Evolutionary conservation across 2,329 filamentous ascomycete species (phyloP), one percentile per base, ranked within the genome.

Genomic region (Leptosphaerulina australis): DNA sequence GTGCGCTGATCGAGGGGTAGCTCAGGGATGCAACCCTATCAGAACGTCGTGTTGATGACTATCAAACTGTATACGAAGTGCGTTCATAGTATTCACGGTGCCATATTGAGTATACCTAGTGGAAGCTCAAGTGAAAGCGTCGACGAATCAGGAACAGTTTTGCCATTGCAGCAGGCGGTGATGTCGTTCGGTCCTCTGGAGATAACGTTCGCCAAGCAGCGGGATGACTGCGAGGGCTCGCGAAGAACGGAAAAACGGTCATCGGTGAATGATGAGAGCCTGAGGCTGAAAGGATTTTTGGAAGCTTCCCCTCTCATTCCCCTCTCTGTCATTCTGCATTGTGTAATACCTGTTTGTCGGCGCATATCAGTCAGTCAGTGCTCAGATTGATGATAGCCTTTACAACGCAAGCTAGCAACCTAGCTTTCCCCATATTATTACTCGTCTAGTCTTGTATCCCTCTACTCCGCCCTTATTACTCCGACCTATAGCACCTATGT

Each of bases 341-440:
- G 31, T 22, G 41, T n/a, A 28, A 15, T n/a, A 22, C n/a, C 22
- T 7, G 10, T 7, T 17, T 28, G 20, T 9, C 44, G 29, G 44
- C 44, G 21, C 29, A 40, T n/a, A 20, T 34, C 35, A 43, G 41
- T 34, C 35, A 25, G 15, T 17, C 30, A 18, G 30, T 33, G n/a
- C 43, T 25, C 44, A 20, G 26, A 29, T 39, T 31, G 14, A 17
- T 17, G 38, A 14, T 10, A 22, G 30, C 45, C 45, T 31, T n/a
- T n/a, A n/a, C n/a, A n/a, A n/a, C n/a, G n/a, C 46, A 34, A 38
- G 46, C 46, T 50, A 39, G 34, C 47, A n/a, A 29, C 17, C 31
- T 17, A 43, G 28, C 41, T 52, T 50, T 56, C 58, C 55, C 58
- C 55, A 56, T 62, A 55, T 44, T 54, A 53, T 60, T 50, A 44